phyloP scores from a whole-genome alignment of 306 rosid genomes.

The Prunus padus region DNA sequence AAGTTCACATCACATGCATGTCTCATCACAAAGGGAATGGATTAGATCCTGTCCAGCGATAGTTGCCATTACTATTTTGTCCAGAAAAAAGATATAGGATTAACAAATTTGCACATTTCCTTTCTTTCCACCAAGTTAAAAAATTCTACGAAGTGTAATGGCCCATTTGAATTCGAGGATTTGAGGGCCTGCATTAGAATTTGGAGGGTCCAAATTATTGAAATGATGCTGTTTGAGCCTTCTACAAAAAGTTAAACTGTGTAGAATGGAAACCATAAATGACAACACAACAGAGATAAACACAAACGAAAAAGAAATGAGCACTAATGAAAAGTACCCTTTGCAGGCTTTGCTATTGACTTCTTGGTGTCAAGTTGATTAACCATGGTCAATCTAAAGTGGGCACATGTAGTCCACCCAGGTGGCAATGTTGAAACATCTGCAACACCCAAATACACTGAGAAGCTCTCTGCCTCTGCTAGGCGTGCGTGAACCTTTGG shows the following conservation, averaged over 20 bases:
- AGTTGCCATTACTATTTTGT: no score
- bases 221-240: no score
- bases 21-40: not conserved
- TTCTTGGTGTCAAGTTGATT: not conserved
- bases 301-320: not conserved
- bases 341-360: not conserved
- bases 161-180: no score
- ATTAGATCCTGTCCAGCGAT: not conserved
- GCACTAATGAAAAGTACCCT: not conserved
- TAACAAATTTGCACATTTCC: no score
- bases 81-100: no score
- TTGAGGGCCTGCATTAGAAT: no score
- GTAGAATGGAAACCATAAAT: no score
- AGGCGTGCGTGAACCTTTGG: not conserved
- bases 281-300: not conserved
- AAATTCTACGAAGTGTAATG: no score
- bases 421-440: not conserved
- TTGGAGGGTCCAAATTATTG: no score
- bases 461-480: not conserved
- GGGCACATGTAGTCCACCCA: not conserved
- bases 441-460: not conserved
- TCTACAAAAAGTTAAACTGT: no score
- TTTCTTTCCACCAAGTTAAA: no score
- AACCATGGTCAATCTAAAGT: not conserved
- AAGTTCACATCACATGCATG: not conserved